Evolutionary conservation across 2,329 filamentous ascomycete genomes (phyloP).

Genomic region (Calonectria multiphialidica): DNA sequence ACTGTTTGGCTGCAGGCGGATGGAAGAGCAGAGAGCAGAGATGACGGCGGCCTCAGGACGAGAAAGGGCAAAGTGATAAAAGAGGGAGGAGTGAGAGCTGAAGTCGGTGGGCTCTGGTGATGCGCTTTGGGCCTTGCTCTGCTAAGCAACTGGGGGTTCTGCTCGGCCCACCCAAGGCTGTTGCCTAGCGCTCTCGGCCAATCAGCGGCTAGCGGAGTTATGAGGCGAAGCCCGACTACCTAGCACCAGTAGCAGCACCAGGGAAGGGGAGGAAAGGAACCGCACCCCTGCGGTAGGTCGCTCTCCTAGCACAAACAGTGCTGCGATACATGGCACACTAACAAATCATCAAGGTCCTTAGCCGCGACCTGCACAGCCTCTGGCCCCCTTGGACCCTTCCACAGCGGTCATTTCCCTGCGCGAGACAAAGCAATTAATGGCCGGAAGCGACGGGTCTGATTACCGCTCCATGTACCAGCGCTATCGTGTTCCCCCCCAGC

Average conservation of each 20-base stretch:
- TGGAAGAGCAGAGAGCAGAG: slow-evolving; percentile 10
- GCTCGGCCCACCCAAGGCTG: slow-evolving; percentile 47
- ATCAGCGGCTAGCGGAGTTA: slow-evolving; percentile 36
- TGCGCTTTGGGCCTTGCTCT: slow-evolving; percentile 21
- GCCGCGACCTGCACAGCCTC: slow-evolving; percentile 1
- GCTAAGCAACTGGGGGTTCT: slow-evolving; percentile 41
- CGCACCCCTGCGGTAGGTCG: slow-evolving; percentile 31
- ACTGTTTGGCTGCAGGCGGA: background rate
- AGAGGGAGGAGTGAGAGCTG: slow-evolving; percentile 22
- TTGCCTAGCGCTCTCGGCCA: slow-evolving; percentile 45
- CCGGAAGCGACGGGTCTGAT: slow-evolving; percentile 27
- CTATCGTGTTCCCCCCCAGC: slow-evolving; percentile 35
- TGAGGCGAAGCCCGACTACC: slow-evolving; percentile 44
- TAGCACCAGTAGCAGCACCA: background rate
- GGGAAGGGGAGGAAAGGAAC: slow-evolving; percentile 42
- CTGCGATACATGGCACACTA: slow-evolving; percentile 29
- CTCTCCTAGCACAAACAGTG: slow-evolving; percentile 20
- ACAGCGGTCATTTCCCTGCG: background rate
- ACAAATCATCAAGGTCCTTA: slow-evolving; percentile 18
- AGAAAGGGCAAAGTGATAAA: slow-evolving; percentile 20
- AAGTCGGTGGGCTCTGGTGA: slow-evolving; percentile 20
- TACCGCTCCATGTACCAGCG: slow-evolving; percentile 34
- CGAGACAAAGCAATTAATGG: slow-evolving; percentile 1
- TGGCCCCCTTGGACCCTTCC: background rate
- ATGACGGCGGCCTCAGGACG: slow-evolving; percentile 37